Base-by-base conservation (phyloP, 2,329 filamentous ascomycete genomes). In the Ceratocystis diversiconidia region DNA sequence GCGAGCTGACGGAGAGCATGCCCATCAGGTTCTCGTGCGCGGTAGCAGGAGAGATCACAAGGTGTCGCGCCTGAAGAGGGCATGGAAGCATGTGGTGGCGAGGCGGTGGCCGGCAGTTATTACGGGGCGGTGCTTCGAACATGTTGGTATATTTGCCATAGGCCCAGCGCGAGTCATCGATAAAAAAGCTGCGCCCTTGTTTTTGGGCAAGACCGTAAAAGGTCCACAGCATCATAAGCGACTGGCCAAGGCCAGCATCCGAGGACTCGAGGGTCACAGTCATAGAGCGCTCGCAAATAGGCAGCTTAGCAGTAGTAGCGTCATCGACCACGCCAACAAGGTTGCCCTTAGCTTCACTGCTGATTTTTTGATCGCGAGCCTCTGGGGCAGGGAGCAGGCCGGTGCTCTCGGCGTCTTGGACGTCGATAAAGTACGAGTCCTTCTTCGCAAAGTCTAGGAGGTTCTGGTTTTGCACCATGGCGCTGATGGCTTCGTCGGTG, bases 111-210 rank as follows among this genome's bases (percentile, higher is more conserved):
- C 82, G 79, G 73, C 90, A 95, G 28, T 77, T 74, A 1, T 86
- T 85, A 1, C 79, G 70, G 0, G 88, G 86, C 0, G 87, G 86
- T 2, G 83, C 76, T 59, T 82, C 76, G 74, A 95, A 95, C 70
- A 89, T 90, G 62, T 83, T 80, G 0, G 80, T 80, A 72, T 89
- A 95, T 63, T 80, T 79, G 8, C 90, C 90, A 70, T 94, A 94
- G 1, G 87, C 85, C 86, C 91, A 95, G 69, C 86, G 81, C 5
- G 87, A 84, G 74, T 95, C 90, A 70, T 95, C 89, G 68, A 95
- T 79, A 76, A 95, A 95, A 74, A 95, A 95, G 0, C 84, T 79
- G 28, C 90, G 80, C 15, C 82, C 83, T 72, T 95, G 88, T 67
- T 85, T 82, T 72, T 86, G 79, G 1, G 90, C 89, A 64, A 95